Evolutionary conservation across 305 asterid genomes (phyloP).

Genomic region (Withania somnifera): DNA sequence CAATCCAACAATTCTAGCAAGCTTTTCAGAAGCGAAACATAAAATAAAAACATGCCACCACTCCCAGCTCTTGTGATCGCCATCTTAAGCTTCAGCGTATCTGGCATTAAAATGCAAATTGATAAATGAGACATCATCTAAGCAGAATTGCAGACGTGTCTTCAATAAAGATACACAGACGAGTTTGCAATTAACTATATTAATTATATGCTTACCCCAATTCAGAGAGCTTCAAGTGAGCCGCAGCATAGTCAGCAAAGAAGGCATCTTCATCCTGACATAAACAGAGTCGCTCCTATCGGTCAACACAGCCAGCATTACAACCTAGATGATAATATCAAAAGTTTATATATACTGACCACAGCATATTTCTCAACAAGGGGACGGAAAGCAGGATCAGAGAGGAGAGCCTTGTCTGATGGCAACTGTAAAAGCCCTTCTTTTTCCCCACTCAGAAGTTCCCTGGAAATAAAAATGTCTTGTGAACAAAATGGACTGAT

Average conservation of each 20-base stretch:
- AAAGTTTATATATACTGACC: conserved; percentile 17
- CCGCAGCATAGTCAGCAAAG: conserved; percentile 64
- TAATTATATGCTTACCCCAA: conserved; percentile 43
- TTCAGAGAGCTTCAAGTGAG: conserved; percentile 84
- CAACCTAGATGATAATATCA: background rate
- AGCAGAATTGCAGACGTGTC: background rate
- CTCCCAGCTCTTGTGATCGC: background rate
- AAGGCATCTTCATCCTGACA: conserved; percentile 80
- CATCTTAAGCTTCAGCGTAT: conserved; percentile 51
- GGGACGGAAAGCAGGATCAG: conserved; percentile 63
- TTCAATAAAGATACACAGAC: background rate
- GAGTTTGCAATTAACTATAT: background rate
- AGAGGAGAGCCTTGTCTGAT: conserved; percentile 67
- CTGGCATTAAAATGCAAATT: conserved; percentile 22
- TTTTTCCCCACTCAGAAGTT: conserved; percentile 69
- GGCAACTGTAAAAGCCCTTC: conserved; percentile 86
- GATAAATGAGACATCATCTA: background rate
- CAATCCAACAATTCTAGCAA: background rate
- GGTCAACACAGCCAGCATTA: background rate
- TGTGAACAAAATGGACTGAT: background rate
- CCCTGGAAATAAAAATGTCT: conserved; percentile 27
- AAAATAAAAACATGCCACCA: conserved; percentile 14
- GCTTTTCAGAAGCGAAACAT: background rate
- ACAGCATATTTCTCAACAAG: conserved; percentile 82
- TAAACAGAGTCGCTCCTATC: background rate